Evolutionary conservation across 768 basidiomycete genomes (phyloP), one percentile per base, ranked within the genome.

Genomic region (Kwoniella dendrophila): DNA sequence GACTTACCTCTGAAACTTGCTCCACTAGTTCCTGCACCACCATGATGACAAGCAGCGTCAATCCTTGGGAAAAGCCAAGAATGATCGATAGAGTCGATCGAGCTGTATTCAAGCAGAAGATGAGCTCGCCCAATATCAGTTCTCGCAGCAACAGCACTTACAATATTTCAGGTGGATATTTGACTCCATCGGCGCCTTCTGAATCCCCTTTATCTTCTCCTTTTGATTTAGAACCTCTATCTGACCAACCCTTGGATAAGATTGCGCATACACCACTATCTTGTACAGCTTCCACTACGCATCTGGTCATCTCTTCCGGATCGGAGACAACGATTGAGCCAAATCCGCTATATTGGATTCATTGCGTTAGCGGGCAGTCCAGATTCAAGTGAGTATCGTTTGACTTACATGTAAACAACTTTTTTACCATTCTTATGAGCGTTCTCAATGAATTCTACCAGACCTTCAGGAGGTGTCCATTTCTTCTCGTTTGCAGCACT

Each of bases 241-340:
- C 94, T 12, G 92, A 95, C 95, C 95, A 99, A 29, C 95, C 95
- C 80, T 97, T 98, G 26, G 94, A 97, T 32, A 99, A 82, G 72
- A 99, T 92, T 22, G 92, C 92, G 76, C 86, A 84, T 4, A 98
- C 93, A 2, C 88, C 93, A 67, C 92, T 92, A 61, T 87, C 84
- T 11, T 87, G 76, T 50, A 98, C 87, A 3, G 95, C 91, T 49
- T 96, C 90, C 43, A 95, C 84, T 50, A 99, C 89, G 72, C 86
- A 90, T 41, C 86, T 86, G 0, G 96, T 97, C 90, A 99, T 92
- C 40, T 85, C 84, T 73, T 86, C 88, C 2, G 95, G 94, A 78
- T 99, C 92, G 24, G 93, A 88, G 47, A 99, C 94, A 59, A 99
- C 92, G 64, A 98, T 95, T 60, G 92, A 94, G 33, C 94, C 94